phyloP scores from a whole-genome alignment of 1,139 yeast genomes.

The Cylindricascospora bacillispora region DNA sequence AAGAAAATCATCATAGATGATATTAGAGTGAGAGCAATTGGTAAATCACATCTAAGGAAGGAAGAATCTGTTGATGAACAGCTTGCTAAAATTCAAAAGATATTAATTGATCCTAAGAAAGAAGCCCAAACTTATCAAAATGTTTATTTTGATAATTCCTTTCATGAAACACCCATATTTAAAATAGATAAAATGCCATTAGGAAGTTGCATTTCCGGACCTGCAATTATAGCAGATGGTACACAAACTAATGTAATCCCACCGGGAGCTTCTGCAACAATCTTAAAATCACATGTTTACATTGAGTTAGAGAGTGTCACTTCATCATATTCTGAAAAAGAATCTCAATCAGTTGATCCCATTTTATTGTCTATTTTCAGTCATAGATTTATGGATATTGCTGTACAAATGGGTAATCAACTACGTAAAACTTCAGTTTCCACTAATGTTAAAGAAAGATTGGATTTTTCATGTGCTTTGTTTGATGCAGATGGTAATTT shows the following conservation, averaged over 20 bases:
- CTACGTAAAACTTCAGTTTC: constrained; percentile 70
- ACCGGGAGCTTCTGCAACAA: constrained; percentile 52
- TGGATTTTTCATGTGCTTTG: constrained; percentile 77
- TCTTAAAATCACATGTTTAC: constrained; percentile 49
- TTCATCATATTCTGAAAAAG: constrained; percentile 22
- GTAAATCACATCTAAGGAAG: constrained; percentile 29
- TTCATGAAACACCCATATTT: constrained; percentile 41
- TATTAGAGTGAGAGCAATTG: constrained; percentile 59
- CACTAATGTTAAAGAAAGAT: constrained; percentile 73
- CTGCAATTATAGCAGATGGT: constrained; percentile 72
- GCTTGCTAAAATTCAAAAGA: constrained; percentile 5
- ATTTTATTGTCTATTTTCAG: constrained; percentile 67
- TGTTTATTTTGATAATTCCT: constrained; percentile 38
- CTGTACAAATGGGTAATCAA: constrained; percentile 82
- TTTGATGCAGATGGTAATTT: constrained; percentile 65
- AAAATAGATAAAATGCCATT: constrained; percentile 36
- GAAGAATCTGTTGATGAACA: constrained; percentile 31
- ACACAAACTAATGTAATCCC: constrained; percentile 81
- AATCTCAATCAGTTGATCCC: constrained; percentile 43
- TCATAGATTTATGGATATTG: constrained; percentile 77
- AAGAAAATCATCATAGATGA: constrained; percentile 67
- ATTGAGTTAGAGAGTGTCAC: too few species aligned
- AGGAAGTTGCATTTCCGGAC: constrained; percentile 54
- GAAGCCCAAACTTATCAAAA: constrained; percentile 19
- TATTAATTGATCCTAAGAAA: neutral